Evolutionary conservation across 805 yeast species (phyloP), one percentile per base, ranked within the genome.

Genomic region (Pichia gijzeniarum): DNA sequence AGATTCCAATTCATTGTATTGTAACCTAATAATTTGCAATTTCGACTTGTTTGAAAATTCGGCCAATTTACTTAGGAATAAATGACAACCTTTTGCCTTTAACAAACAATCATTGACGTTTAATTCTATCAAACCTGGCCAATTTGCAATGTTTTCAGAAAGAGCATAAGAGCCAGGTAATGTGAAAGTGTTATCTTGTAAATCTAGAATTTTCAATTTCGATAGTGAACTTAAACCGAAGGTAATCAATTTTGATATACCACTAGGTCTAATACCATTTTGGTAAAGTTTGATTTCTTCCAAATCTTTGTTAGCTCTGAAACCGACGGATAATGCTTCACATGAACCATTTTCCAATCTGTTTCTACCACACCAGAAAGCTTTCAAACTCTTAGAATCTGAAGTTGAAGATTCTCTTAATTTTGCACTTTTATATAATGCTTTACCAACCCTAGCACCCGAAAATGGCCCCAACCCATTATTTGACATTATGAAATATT

Each of bases 381-480:
- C 87, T 57, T 83, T 81, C 60, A 89, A 74, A 14, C 77, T 65
- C 28, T 71, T 66, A 44, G 27, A 61, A 56, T n/a, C 64, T 61
- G 40, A 63, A 63, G 38, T 25, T 18, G 38, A n/a, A n/a, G n/a
- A 17, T 31, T 50, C 50, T 38, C 57, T 47, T 52, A 70, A 63
- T 66, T 89, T 89, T 47, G 80, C 82, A 42, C 91, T 74, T 54
- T 76, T 73, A 67, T 72, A 86, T 39, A 93, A 75, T 4, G 96
- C 86, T 56, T 80, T 79, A 49, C 97, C 99, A 50, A 93, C 85
- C 62, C 95, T 78, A 47, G 91, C 83, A 57, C 99, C 99, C 1
- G 98, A 95, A 62, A 85, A 85, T 21, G 99, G 99, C 31, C 99
- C 99, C 80, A 93, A 83, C 45, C 99, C 99, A 64, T 93, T 93